Base-by-base conservation (phyloP, 768 basidiomycete species). In the Gymnopilus dilepis region DNA sequence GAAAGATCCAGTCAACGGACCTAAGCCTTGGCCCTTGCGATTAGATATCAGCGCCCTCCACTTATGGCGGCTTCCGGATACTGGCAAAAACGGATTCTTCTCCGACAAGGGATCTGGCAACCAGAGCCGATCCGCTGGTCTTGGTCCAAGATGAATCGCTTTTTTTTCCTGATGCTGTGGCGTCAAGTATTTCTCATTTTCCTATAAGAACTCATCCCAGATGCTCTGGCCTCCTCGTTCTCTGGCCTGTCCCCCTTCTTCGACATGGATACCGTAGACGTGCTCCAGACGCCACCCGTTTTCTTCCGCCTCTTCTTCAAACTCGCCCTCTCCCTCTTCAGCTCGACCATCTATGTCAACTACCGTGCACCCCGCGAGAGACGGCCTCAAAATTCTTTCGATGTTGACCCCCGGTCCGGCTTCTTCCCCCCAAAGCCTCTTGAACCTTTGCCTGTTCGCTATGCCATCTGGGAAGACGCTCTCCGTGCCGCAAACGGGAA, bases 391-490 rank as follows among this genome's bases (percentile, higher is more conserved):
- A 33, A 33, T 21, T 80, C 86, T 59, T 88, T 86, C 59, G 87
- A 89, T 65, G 73, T 89, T 62, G 77, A 86, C 65, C 70, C 83
- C 8, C 74, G 82, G 13, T 89, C 92, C 0, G 97, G 97, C 0
- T 99, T 98, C 78, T 85, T 98, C 66, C 97, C 96, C 0, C 74
- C 83, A 2, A 73, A 77, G 37, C 87, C 87, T 0, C 81, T 92
- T 6, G 81, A 84, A 2, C 81, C 75, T 26, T 78, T 97, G 24
- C 78, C 81, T 4, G 71, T 69, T 8, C 72, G 75, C 30, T 96
- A 83, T 69, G 73, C 72, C 12, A 70, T 84, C 4, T 99, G 94
- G 95, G 94, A 96, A 74, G 64, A 76, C 33, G 88, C 85, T 30
- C 81, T 90, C 28, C 74, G 69, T 13, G 80, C 79, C 21, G 91